A percentile compares a stretch with the other conserved stretches of the same genome.
These are phyloP conservation scores for Moniliophthora roreri DNA, from an alignment of 1,284 basidiomycete genomes.

Conservation along the genomic window DNA sequence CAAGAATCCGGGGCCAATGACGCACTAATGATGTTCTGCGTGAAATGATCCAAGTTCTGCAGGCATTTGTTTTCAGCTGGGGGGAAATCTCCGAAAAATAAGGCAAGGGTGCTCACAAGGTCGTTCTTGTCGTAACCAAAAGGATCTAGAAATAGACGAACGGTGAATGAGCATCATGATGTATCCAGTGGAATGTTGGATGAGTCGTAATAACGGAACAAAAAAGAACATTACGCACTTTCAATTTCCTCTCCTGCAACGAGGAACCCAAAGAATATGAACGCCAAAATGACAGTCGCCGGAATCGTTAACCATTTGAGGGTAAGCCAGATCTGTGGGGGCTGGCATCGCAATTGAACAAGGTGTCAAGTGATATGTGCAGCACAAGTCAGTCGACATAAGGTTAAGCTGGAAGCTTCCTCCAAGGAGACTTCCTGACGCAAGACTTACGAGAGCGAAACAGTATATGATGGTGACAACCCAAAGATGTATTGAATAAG, in stretches of 20 bases:
- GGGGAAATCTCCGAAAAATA: slow-evolving; percentile 5
- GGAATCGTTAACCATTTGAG: slow-evolving; percentile 71
- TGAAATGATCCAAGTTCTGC: slow-evolving; percentile 67
- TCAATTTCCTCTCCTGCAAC: slow-evolving; percentile 73
- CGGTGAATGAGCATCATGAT: slow-evolving; percentile 36
- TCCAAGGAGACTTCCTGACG: background rate
- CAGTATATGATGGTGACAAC: slow-evolving; percentile 59
- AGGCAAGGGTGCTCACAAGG: slow-evolving; percentile 39
- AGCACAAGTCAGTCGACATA: background rate
- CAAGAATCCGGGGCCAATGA: slow-evolving; percentile 17
- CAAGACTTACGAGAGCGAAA: slow-evolving; percentile 46
- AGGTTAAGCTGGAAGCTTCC: background rate
- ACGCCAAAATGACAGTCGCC: slow-evolving; percentile 50
- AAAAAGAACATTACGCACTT: slow-evolving; percentile 40
- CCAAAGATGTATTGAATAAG: slow-evolving; percentile 71
- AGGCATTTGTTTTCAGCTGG: slow-evolving; percentile 1
- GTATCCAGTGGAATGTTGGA: slow-evolving; percentile 41
- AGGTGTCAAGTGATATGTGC: background rate
- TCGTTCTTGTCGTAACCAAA: slow-evolving; percentile 67
- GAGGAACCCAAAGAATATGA: slow-evolving; percentile 71
- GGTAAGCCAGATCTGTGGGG: slow-evolving; percentile 65
- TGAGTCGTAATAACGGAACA: slow-evolving; percentile 9
- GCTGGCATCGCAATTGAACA: slow-evolving; percentile 33
- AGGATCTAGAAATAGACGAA: slow-evolving; percentile 17
- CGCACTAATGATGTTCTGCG: slow-evolving; percentile 60